Base-by-base conservation (phyloP, 2,329 filamentous ascomycete genomes). In the Neoscytalidium dimidiatum region DNA sequence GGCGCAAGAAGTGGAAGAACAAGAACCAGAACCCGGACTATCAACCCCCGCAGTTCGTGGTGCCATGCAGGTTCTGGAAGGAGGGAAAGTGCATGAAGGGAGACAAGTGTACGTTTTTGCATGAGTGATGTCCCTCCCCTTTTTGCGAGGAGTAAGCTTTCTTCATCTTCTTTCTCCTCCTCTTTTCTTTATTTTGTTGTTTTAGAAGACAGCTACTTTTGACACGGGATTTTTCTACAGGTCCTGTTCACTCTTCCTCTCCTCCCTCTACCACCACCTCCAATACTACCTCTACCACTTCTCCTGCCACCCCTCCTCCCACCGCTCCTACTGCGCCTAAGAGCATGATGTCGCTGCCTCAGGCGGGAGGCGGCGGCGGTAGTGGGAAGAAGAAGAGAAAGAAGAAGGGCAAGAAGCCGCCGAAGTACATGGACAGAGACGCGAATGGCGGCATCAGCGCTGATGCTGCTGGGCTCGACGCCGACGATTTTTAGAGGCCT, bases 71-170 rank as follows among this genome's bases (percentile, higher is more conserved):
- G 21, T 92, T 91, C 75, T 92, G 83, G 82, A 83, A 86, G 65
- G 86, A 90, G 72, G 90, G 90, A 14, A 88, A 88, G 72, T 92
- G 90, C 77, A 86, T 86, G 6, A 89, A 91, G 73, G 90, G 90
- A 23, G 88, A 90, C 38, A 87, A 88, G 71, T 92, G 90, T 79
- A 92, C 90, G 2, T 92, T 90, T 75, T 84, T 89, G 64, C 90
- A 92, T 72, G 88, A 91, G 23, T 60, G 53, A 64, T 56, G 61
- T 53, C 48, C 33, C 48, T 46, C 41, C 41, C 56, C 43, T 49
- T 62, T 35, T 49, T 48, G 58, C 58, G 56, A 60, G 56, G 38
- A 46, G 38, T 62, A 51, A 49, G 44, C 28, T 19, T 38, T 53
- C 26, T 52, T 63, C 48, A 44, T 63, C 28, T 21, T 38, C 28